Percentiles rank a stretch among this genome's conserved stretches.
Evolutionary conservation across 2,329 filamentous ascomycete species (phyloP).

Genomic region (Pyricularia grisea): DNA sequence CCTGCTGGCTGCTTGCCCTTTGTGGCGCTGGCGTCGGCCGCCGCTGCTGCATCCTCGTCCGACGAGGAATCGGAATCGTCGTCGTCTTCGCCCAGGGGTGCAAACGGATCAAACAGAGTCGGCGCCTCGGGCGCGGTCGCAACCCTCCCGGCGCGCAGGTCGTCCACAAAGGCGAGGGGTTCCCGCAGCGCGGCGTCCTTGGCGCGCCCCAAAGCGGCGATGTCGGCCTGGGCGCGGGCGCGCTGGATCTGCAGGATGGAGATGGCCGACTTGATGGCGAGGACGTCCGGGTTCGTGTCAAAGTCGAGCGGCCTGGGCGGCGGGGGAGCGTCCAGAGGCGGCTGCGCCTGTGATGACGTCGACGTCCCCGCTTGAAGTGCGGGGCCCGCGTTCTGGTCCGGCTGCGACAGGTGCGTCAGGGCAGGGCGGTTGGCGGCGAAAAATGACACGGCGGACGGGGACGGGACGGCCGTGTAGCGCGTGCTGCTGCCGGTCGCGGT

Average conservation of each 20-base stretch:
- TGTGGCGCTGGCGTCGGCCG: conserved; percentile 7
- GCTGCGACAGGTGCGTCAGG: conserved; percentile 29
- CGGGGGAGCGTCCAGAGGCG: conserved; percentile 24
- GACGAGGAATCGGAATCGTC: conserved; percentile 18
- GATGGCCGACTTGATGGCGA: conserved; percentile 78
- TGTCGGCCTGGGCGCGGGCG: conserved; percentile 66
- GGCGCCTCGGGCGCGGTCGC: conserved; percentile 20
- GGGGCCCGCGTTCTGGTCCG: conserved; percentile 29
- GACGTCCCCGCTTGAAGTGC: conserved; percentile 1
- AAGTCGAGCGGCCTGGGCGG: conserved; percentile 46
- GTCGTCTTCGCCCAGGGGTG: conserved; percentile 11
- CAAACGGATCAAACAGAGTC: conserved; percentile 14
- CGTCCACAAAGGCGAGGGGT: conserved; percentile 61
- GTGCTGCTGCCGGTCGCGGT: conserved; percentile 2
- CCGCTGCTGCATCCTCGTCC: conserved; percentile 17
- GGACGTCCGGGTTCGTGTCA: conserved; percentile 68
- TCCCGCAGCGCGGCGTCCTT: conserved; percentile 63
- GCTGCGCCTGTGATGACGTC: neutral
- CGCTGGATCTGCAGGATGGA: conserved; percentile 81
- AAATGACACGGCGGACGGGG: conserved; percentile 11
- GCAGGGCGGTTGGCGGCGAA: conserved; percentile 24
- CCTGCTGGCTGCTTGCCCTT: conserved; percentile 2
- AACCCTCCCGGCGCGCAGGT: conserved; percentile 55
- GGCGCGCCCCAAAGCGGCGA: conserved; percentile 57
- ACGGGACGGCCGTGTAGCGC: conserved; percentile 8